phyloP scores from a whole-genome alignment of 2,329 filamentous ascomycete genomes.

The Monilinia vaccinii-corymbosi region DNA sequence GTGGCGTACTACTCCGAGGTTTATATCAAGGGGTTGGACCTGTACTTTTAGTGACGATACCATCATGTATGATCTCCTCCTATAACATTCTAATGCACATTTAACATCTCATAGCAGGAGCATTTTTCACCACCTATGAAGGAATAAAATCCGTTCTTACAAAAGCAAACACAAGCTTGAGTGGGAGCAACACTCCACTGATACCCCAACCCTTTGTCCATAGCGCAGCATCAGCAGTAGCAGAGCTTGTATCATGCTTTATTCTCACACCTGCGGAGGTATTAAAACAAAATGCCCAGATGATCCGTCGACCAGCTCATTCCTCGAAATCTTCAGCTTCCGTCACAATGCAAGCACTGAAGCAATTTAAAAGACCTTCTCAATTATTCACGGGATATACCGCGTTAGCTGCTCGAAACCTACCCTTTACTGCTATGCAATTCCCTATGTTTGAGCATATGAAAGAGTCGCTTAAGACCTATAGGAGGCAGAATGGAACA shows the following conservation, averaged over 20 bases:
- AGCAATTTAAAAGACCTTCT: constrained; percentile 46
- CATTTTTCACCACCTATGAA: constrained; percentile 90
- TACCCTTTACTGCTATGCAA: constrained; percentile 81
- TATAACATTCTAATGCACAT: neutral
- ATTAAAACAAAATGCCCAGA: constrained; percentile 89
- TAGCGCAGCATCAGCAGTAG: constrained; percentile 61
- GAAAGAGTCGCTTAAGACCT: constrained; percentile 42
- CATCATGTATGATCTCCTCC: constrained; percentile 51
- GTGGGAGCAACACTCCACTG: constrained; percentile 49
- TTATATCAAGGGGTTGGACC: constrained; percentile 72
- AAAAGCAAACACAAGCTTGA: constrained; percentile 36
- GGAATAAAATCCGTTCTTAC: constrained; percentile 57
- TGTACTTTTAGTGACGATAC: constrained; percentile 77
- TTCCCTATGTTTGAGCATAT: constrained; percentile 79
- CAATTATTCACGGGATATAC: constrained; percentile 64
- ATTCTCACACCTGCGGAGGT: constrained; percentile 85
- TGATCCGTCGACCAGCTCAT: constrained; percentile 43
- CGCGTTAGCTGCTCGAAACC: constrained; percentile 69
- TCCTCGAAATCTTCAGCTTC: constrained; percentile 29
- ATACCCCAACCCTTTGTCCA: constrained; percentile 65
- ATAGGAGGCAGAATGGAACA: constrained; percentile 31
- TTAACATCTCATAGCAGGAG: constrained; percentile 48
- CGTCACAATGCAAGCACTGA: constrained; percentile 44
- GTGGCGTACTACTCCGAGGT: constrained; percentile 54
- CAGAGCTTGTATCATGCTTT: constrained; percentile 76